Evolutionary conservation across 495 filamentous ascomycete species (phyloP), one percentile per base, ranked within the genome.

Genomic region (Podospora pseudopauciseta): DNA sequence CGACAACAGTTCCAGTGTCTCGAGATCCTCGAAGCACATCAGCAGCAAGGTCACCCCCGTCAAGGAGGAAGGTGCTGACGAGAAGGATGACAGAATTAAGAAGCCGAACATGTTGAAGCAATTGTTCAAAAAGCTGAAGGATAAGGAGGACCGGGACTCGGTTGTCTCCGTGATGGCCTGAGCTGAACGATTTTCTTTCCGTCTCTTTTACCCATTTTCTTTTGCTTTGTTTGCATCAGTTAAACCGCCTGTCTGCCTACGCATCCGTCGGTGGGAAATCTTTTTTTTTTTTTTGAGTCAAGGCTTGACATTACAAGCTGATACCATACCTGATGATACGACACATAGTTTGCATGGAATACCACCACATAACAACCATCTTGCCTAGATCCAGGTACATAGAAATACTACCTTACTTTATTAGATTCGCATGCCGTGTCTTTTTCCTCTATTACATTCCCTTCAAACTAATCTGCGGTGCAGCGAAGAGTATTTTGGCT

Each of bases 51-150:
- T 75, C 16, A 77, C 74, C 69, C 69, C 69, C 20, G 72, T 78
- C 57, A 76, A 78, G 44, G 76, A 78, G 19, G 73, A 71, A 28
- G 68, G 65, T 55, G 75, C 71, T 30, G 76, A 74, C 11, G 76
- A 76, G 53, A 80, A 78, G 13, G 74, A 74, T 55, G 65, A 72
- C 3, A 66, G 65, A 58, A 75, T 74, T 13, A 81, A 79, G 71
- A 84, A 86, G 76, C 76, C 80, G 65, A 86, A 82, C 72, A 83
- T 86, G 79, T 79, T 81, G 5, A 81, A 83, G 68, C 66, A 77
- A 27, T 64, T 89, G 61, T 87, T 89, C 67, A 82, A 81, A 73
- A 80, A 77, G 74, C 80, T 73, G 74, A 80, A 81, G 76, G 81
- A 84, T 30, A 76, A 78, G 64, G 74, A 80, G 20, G 78, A 79